Conservation (phyloP, 768 basidiomycete species). For the Austroboletus eburneus region DNA sequence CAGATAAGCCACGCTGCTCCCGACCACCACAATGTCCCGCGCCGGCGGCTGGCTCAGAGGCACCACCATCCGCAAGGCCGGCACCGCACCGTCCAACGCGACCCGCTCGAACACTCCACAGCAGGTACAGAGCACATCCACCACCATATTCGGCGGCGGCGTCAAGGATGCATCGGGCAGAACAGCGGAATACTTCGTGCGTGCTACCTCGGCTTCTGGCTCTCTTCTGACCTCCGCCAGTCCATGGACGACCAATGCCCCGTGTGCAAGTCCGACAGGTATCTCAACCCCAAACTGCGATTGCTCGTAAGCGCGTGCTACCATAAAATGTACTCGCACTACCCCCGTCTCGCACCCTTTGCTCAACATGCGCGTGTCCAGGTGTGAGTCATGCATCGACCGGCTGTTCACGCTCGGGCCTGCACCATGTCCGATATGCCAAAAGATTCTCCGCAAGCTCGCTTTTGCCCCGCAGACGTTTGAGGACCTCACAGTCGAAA, state of each 20-base stretch:
- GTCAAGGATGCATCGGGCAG: slow-evolving; percentile 84
- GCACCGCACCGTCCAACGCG: slow-evolving; percentile 38
- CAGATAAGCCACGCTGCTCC: no score
- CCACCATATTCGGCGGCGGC: slow-evolving; percentile 75
- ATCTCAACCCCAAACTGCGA: slow-evolving; percentile 90
- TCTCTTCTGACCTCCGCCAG: slow-evolving; percentile 33
- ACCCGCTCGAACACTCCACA: slow-evolving; percentile 66
- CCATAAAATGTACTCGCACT: slow-evolving; percentile 82
- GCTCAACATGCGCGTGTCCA: slow-evolving; percentile 30
- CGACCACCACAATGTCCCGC: slow-evolving; percentile 33
- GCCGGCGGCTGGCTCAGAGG: slow-evolving; percentile 60
- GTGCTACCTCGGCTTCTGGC: slow-evolving; percentile 22
- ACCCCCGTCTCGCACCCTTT: not conserved
- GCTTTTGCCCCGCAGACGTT: slow-evolving; percentile 97
- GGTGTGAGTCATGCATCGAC: slow-evolving; percentile 99
- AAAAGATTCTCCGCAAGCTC: slow-evolving; percentile 80
- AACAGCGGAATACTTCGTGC: slow-evolving; percentile 75
- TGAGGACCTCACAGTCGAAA: slow-evolving; percentile 88
- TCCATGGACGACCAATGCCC: slow-evolving; percentile 95
- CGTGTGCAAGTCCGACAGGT: slow-evolving; percentile 94
- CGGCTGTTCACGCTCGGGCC: slow-evolving; percentile 93
- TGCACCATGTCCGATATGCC: slow-evolving; percentile 93
- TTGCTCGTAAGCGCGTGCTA: slow-evolving; percentile 95
- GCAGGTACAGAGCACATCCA: slow-evolving; percentile 66
- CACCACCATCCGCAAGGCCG: slow-evolving; percentile 70